Conservation (phyloP, 495 filamentous ascomycete species). For the Hypoxylon perforatum region DNA sequence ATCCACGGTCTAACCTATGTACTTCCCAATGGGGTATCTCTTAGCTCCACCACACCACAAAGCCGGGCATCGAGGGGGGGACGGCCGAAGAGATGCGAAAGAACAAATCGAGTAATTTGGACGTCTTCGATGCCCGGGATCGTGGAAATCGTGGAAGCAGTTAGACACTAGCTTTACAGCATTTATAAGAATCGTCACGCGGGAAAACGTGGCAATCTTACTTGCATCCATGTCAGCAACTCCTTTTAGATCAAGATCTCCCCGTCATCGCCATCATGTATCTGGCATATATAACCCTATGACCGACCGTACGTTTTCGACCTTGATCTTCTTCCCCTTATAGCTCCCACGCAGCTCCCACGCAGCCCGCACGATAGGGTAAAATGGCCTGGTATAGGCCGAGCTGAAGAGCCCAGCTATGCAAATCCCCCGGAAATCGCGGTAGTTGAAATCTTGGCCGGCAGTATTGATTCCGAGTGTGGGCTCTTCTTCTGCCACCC, state of each 20-base stretch:
- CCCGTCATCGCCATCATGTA: conserved; percentile 1
- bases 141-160: too few relatives aligned
- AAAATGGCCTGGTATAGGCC: conserved; percentile 3
- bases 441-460: conserved; percentile 35
- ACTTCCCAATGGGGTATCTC: conserved; percentile 34
- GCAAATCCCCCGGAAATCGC: conserved; percentile 17
- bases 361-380: conserved; percentile 7
- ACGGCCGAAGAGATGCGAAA: background rate
- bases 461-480: conserved; percentile 40
- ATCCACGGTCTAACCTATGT: background rate
- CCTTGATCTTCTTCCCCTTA: background rate
- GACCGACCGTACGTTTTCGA: conserved; percentile 1
- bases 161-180: background rate
- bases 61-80: background rate
- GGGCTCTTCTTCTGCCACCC: conserved; percentile 14
- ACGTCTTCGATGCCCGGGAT: background rate
- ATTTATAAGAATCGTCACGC: background rate
- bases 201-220: conserved; percentile 9
- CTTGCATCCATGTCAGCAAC: conserved; percentile 10
- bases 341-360: conserved; percentile 2
- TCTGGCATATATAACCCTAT: conserved; percentile 1
- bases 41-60: conserved; percentile 25
- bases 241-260: conserved; percentile 12
- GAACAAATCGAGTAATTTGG: background rate
- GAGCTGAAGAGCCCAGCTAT: conserved; percentile 6